Evolutionary conservation across 1,284 basidiomycete species (phyloP).

Genomic region (Ganoderma lingzhi): DNA sequence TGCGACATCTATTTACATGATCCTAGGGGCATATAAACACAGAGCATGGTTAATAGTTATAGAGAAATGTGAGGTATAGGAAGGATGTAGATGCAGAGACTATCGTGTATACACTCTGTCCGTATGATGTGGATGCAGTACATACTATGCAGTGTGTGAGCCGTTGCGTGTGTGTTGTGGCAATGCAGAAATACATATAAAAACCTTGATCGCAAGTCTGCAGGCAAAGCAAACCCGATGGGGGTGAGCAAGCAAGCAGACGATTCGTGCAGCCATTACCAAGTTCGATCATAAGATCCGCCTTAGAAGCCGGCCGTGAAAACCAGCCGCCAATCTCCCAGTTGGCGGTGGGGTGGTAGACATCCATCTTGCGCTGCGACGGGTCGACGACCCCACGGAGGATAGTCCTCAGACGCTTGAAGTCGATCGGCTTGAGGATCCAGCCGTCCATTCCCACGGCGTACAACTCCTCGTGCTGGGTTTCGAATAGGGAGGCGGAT

Average conservation of each 20-base stretch:
- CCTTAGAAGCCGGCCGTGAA: background rate
- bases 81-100: background rate
- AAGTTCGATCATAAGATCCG: background rate
- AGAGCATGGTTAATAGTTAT: background rate
- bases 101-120: background rate
- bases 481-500: constrained; percentile 78
- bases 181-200: background rate
- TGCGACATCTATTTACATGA: background rate
- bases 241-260: background rate
- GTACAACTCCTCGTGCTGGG: constrained; percentile 66
- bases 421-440: constrained; percentile 89
- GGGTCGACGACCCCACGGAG: constrained; percentile 67
- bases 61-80: background rate
- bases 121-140: background rate
- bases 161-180: background rate
- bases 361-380: constrained; percentile 58
- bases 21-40: constrained; percentile 1
- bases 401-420: constrained; percentile 70
- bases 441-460: constrained; percentile 82
- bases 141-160: background rate
- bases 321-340: constrained; percentile 84
- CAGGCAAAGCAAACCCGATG: background rate
- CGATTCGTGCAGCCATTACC: background rate
- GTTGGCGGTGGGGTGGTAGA: constrained; percentile 65
- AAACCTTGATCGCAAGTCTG: background rate